Evolutionary conservation across 805 yeast species (phyloP), one percentile per base, ranked within the genome.

Genomic region (Candida coleopterorum): DNA sequence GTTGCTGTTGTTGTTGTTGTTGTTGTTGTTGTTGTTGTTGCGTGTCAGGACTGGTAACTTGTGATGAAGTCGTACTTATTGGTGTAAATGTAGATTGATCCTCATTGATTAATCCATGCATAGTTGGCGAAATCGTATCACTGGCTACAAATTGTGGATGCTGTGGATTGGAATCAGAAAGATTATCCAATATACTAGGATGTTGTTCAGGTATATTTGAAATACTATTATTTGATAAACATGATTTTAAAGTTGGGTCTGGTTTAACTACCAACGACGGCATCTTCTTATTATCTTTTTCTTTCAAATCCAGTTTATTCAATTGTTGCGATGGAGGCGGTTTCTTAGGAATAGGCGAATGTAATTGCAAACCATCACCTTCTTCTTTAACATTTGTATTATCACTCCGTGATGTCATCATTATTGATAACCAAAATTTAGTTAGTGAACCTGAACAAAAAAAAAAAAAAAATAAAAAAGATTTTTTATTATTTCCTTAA

Each of bases 161-260:
- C 20, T 38, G 42, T 21, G 24, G 22, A 22, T 9, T 6, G 6
- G 17, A 22, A 8, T 15, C 12, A 30, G 18, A 12, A 7, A 6
- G 16, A 25, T 25, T 6, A 16, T 6, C 20, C 11, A 24, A 24
- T 20, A 20, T 28, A 4, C 21, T 16, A 8, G 32, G 32, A 12
- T 11, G 18, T 20, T 29, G 25, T 16, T 27, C 12, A 8, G 9
- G 3, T 9, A 12, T 17, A 14, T 12, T 25, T 16, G 27, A 3
- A 5, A n/a, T 29, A 9, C 17, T 8, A 10, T 29, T 26, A 15
- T 33, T 27, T 20, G 36, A 27, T 10, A 50, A 36, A 34, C 55
- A 50, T 15, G 53, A 49, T 24, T 46, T 47, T 20, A 50, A 42
- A 31, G 38, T 41, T 4, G 49, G 46, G 29, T 48, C 52, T 17